A percentile compares a stretch with the other conserved stretches of the same genome.
These are phyloP conservation scores for Anastatica hierochuntica DNA, from an alignment of 345 rosid genomes.

Conservation along the genomic window DNA sequence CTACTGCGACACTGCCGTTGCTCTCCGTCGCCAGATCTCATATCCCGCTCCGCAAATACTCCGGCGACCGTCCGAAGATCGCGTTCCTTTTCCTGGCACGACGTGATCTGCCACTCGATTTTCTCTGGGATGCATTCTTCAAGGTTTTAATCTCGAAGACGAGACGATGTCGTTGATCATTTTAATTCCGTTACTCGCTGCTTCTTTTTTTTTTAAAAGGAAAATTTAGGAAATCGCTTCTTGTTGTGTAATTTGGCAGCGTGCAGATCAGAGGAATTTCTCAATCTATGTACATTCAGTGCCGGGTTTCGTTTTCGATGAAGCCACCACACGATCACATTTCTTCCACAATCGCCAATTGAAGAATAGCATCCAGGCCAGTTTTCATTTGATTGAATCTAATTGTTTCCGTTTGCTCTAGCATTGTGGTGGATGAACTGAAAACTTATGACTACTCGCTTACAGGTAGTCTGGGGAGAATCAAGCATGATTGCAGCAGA, in stretches of 20 bases:
- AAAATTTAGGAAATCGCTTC: neutral
- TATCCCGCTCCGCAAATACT: conserved; percentile 18
- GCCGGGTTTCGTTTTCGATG: conserved; percentile 76
- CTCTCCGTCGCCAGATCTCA: conserved; percentile 32
- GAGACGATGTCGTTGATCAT: neutral
- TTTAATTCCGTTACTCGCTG: neutral
- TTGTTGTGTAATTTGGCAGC: conserved; percentile 25
- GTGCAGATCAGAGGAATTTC: conserved; percentile 48
- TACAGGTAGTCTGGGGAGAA: conserved; percentile 84
- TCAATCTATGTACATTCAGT: conserved; percentile 62
- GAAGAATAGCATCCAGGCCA: conserved; percentile 55
- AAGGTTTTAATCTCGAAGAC: conserved; percentile 29
- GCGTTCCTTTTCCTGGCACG: conserved; percentile 57
- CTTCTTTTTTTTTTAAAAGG: no score
- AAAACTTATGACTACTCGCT: neutral
- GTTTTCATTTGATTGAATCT: neutral
- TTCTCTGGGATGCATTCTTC: conserved; percentile 66
- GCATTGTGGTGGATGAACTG: neutral
- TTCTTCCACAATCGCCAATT: conserved; percentile 73
- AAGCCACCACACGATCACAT: conserved; percentile 51
- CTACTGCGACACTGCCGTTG: conserved; percentile 15
- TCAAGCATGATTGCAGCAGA: conserved; percentile 87
- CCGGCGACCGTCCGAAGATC: conserved; percentile 47
- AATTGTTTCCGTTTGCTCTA: no score
- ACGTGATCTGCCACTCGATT: conserved; percentile 51